A percentile compares a stretch with the other conserved stretches of the same genome.
Conservation (phyloP, 768 basidiomycete genomes). For the Psilocybe azurescens region DNA sequence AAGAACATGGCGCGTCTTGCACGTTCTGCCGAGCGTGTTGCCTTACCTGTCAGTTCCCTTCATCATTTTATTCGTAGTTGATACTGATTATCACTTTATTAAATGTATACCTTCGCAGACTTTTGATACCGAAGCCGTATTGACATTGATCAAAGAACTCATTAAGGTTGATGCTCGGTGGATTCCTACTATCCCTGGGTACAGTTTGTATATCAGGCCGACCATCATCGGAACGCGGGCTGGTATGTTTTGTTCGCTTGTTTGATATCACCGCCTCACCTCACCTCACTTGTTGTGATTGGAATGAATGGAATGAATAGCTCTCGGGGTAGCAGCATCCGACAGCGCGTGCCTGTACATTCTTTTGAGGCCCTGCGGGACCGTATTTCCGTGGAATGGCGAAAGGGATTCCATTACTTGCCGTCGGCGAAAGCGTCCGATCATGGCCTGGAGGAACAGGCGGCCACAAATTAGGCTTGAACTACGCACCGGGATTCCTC, state of each 20-base stretch:
- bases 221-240: slow-evolving; percentile 67
- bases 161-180: slow-evolving; percentile 77
- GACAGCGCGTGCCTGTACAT: slow-evolving; percentile 79
- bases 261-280: slow-evolving; percentile 25
- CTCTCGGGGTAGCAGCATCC: slow-evolving; percentile 70
- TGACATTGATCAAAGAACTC: slow-evolving; percentile 77
- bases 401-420: slow-evolving; percentile 54
- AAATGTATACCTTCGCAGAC: slow-evolving; percentile 41
- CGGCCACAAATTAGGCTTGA: slow-evolving; percentile 75
- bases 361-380: slow-evolving; percentile 70
- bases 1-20: slow-evolving; percentile 85
- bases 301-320: slow-evolving; percentile 19
- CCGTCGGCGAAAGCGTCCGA: slow-evolving; percentile 44
- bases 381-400: slow-evolving; percentile 78
- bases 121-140: slow-evolving; percentile 73
- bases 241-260: slow-evolving; percentile 47
- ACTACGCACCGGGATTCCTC: slow-evolving; percentile 65
- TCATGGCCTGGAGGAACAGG: slow-evolving; percentile 74
- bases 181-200: slow-evolving; percentile 77
- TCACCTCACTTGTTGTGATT: neutral
- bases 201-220: slow-evolving; percentile 88
- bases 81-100: neutral
- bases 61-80: neutral
- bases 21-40: slow-evolving; percentile 70
- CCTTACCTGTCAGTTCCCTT: slow-evolving; percentile 61